A percentile compares a stretch with the other conserved stretches of the same genome.
Evolutionary conservation across 805 yeast genomes (phyloP).

Genomic region (Diddensiella santjacobensis): DNA sequence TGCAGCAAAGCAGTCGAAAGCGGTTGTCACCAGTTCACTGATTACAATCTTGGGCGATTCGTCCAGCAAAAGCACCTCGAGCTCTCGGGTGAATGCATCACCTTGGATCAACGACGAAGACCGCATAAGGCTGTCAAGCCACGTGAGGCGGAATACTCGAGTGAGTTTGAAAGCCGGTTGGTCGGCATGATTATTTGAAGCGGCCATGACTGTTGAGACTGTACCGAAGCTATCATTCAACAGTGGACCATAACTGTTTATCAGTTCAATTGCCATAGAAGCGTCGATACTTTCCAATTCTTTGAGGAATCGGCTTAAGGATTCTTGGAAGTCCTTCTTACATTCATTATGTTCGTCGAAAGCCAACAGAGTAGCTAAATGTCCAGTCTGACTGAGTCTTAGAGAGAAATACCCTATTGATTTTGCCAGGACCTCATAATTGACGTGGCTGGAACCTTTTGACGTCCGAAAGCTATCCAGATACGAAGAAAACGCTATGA

Average conservation of each 20-base stretch:
- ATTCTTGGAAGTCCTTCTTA: not conserved
- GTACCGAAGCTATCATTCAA: not conserved
- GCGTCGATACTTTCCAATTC: not conserved
- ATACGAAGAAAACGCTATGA: not conserved
- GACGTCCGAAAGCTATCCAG: not conserved
- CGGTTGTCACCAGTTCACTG: constrained; percentile 34
- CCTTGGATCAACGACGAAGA: constrained; percentile 20
- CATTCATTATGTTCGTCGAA: not conserved
- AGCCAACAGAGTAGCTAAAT: not conserved
- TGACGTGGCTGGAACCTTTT: not conserved
- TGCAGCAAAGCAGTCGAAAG: constrained; percentile 43
- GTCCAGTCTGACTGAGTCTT: not conserved
- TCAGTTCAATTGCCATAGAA: not conserved
- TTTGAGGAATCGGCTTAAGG: not conserved
- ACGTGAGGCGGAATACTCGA: constrained; percentile 21
- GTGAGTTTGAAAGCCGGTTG: constrained; percentile 12
- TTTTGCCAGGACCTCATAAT: not conserved
- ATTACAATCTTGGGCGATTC: constrained; percentile 16
- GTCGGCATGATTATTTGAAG: not conserved
- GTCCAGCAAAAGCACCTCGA: constrained; percentile 12
- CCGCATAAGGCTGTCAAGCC: constrained; percentile 25
- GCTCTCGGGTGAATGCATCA: constrained; percentile 14
- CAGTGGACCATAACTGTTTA: not conserved
- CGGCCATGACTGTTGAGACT: not conserved
- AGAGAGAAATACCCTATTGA: not conserved